These are phyloP conservation scores for Discostella stelligera DNA, from an alignment of 352 stramenopile genomes.

Conservation along the genomic window DNA sequence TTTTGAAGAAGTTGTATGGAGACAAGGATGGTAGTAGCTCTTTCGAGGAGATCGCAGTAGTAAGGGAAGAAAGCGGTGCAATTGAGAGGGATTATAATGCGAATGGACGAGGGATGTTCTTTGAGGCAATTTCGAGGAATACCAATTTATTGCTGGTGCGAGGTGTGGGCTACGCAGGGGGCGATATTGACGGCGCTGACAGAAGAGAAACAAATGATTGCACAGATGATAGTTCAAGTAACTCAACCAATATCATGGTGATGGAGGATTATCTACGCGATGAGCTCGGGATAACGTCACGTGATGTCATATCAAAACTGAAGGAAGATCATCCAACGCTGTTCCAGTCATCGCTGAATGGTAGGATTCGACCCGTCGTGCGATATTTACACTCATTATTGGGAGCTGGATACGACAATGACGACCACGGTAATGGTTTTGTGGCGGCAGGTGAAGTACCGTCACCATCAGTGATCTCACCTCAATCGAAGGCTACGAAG, in stretches of 20 bases:
- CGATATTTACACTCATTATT: slow-evolving; percentile 52
- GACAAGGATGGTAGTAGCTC: slow-evolving; percentile 6
- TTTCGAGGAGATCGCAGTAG: not conserved
- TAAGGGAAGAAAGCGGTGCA: not conserved
- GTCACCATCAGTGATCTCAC: not conserved
- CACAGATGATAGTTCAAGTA: not conserved
- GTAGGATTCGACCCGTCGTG: slow-evolving; percentile 45
- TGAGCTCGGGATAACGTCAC: slow-evolving; percentile 35
- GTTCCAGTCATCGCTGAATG: slow-evolving; percentile 60
- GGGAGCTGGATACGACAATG: not conserved
- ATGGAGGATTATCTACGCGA: slow-evolving; percentile 54
- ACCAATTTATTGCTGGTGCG: slow-evolving; percentile 53
- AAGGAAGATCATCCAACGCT: slow-evolving; percentile 60
- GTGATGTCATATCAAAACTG: slow-evolving; percentile 42
- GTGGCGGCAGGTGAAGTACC: not conserved
- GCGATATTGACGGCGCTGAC: not conserved
- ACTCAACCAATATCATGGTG: slow-evolving; percentile 4
- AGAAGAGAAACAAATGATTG: not conserved
- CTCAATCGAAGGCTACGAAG: slow-evolving; percentile 22
- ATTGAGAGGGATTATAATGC: not conserved
- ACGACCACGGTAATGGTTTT: slow-evolving; percentile 6
- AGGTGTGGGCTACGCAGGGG: slow-evolving; percentile 49
- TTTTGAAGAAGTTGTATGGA: slow-evolving; percentile 70
- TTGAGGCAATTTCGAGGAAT: slow-evolving; percentile 64
- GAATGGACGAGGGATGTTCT: slow-evolving; percentile 48